A percentile compares a stretch with the other conserved stretches of the same genome.
Conservation (phyloP, 257 asterid genomes). For the Ophiorrhiza pumila region DNA sequence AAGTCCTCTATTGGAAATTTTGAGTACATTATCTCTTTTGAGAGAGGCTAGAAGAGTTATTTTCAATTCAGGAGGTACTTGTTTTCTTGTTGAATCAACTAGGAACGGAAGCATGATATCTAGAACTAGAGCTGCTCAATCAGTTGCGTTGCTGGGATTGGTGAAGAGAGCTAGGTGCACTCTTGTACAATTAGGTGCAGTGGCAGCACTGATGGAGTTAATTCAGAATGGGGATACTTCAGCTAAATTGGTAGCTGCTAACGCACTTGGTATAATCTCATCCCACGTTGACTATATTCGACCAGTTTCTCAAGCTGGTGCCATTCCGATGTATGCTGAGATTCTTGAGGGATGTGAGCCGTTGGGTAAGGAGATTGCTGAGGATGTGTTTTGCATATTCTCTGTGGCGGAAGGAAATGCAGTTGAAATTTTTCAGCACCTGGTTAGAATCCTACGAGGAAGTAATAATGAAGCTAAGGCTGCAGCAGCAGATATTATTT, state of each 20-base stretch:
- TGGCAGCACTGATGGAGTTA: constrained; percentile 36
- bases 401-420: constrained; percentile 53
- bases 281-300: constrained; percentile 47
- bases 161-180: constrained; percentile 38
- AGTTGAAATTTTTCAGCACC: constrained; percentile 34
- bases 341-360: constrained; percentile 42
- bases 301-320: constrained; percentile 47
- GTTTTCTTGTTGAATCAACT: constrained; percentile 53
- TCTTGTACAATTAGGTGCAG: constrained; percentile 43
- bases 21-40: constrained; percentile 55
- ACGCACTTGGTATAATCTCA: constrained; percentile 57
- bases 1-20: constrained; percentile 43
- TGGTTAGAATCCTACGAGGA: constrained; percentile 46
- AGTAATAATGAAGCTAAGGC: constrained; percentile 41
- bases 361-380: constrained; percentile 49
- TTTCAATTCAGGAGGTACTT: constrained; percentile 32
- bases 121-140: constrained; percentile 68
- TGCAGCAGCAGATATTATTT: constrained; percentile 50
- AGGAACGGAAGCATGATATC: constrained; percentile 48
- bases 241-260: constrained; percentile 47
- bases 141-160: constrained; percentile 55
- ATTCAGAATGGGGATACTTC: constrained; percentile 41
- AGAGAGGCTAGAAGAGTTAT: constrained; percentile 53
- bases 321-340: constrained; percentile 40
- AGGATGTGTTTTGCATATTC: constrained; percentile 54